phyloP scores from a whole-genome alignment of 2,329 filamentous ascomycete genomes.

The Xylaria digitata region DNA sequence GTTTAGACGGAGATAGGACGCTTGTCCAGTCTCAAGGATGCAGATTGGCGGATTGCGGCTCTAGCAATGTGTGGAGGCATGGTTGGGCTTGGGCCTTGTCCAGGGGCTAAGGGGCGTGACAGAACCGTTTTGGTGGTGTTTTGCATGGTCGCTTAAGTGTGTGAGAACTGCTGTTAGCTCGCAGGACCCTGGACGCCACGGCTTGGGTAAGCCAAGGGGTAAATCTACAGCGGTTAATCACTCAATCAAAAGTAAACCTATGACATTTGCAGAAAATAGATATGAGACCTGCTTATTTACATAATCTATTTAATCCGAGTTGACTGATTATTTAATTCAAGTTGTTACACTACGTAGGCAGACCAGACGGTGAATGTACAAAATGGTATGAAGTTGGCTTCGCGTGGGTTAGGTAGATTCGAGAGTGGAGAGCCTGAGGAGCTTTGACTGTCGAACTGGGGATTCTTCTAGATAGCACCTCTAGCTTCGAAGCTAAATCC shows the following conservation, averaged over 20 bases:
- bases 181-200: slow-evolving; percentile 26
- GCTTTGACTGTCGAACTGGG: slow-evolving; percentile 14
- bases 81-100: slow-evolving; percentile 39
- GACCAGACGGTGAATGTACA: not conserved
- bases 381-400: not conserved
- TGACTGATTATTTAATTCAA: slow-evolving; percentile 3
- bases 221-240: not conserved
- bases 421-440: slow-evolving; percentile 16
- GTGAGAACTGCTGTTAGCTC: slow-evolving; percentile 34
- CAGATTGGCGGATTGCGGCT: slow-evolving; percentile 33
- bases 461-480: slow-evolving; percentile 8
- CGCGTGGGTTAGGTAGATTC: slow-evolving; percentile 10
- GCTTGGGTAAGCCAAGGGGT: not conserved
- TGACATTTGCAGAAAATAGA: too few species aligned
- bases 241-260: not conserved
- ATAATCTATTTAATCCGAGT: not conserved
- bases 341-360: not conserved
- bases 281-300: not conserved
- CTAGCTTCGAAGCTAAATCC: slow-evolving; percentile 28
- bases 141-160: slow-evolving; percentile 50
- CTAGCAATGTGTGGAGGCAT: slow-evolving; percentile 34
- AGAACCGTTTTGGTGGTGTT: slow-evolving; percentile 64
- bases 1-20: slow-evolving; percentile 26
- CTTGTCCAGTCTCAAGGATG: slow-evolving; percentile 4
- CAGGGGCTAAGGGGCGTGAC: slow-evolving; percentile 55